Evolutionary conservation across 768 basidiomycete species (phyloP).

Genomic region (Boletus tylopilopsis): DNA sequence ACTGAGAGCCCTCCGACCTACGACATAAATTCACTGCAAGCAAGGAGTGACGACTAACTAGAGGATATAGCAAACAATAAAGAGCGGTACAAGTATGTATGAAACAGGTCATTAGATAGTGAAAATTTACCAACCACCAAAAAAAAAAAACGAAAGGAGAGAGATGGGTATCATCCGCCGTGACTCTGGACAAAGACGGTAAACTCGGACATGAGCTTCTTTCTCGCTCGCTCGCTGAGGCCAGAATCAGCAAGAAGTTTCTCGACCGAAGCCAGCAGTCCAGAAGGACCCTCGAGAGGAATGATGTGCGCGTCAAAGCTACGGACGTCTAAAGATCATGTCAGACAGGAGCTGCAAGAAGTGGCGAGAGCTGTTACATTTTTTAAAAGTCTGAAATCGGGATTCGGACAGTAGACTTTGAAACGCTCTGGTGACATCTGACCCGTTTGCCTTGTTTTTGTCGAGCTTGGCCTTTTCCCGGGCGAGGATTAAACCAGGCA

Average conservation of each 20-base stretch:
- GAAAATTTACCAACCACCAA: conserved; percentile 26
- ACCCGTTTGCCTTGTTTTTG: conserved; percentile 16
- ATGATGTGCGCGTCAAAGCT: conserved; percentile 73
- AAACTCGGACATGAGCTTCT: conserved; percentile 54
- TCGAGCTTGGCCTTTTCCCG: conserved; percentile 28
- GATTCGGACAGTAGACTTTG: conserved; percentile 33
- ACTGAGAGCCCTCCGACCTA: conserved; percentile 82
- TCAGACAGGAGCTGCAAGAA: conserved; percentile 9
- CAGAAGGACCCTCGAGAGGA: conserved; percentile 69
- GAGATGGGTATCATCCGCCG: conserved; percentile 16
- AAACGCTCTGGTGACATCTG: conserved; percentile 37
- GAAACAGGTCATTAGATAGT: conserved; percentile 18
- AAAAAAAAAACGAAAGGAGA: too few relatives aligned
- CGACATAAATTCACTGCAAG: conserved; percentile 38
- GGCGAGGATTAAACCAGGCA: conserved; percentile 37
- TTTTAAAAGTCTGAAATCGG: conserved; percentile 47
- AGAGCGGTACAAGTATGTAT: conserved; percentile 16
- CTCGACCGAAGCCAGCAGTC: conserved; percentile 63
- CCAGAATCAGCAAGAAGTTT: conserved; percentile 50
- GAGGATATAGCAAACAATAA: conserved; percentile 18
- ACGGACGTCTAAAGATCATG: conserved; percentile 52
- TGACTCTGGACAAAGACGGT: conserved; percentile 48
- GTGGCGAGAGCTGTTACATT: conserved; percentile 46
- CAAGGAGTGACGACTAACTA: conserved; percentile 16
- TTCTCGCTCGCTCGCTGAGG: conserved; percentile 47